A percentile compares a stretch with the other conserved stretches of the same genome.
Conservation (phyloP, 345 rosid genomes). For the Durio zibethinus region DNA sequence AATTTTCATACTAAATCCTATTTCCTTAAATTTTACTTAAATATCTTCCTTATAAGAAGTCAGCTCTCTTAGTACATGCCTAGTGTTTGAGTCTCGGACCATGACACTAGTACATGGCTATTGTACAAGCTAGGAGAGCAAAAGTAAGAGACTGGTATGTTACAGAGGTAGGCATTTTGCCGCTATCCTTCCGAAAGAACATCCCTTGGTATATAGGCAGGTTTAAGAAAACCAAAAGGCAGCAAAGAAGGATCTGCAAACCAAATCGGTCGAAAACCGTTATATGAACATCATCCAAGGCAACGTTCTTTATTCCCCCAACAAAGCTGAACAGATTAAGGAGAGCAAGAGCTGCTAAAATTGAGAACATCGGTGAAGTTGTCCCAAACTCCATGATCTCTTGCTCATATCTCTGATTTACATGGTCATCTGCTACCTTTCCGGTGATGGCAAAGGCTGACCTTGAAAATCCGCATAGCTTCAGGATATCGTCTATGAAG, state of each 20-base stretch:
- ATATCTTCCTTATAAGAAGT: not conserved
- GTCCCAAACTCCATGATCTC: conserved; percentile 82
- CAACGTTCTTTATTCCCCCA: conserved; percentile 25
- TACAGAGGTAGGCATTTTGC: conserved; percentile 51
- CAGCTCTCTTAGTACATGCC: not conserved
- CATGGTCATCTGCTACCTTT: conserved; percentile 63
- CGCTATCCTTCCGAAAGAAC: conserved; percentile 52
- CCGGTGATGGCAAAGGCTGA: conserved; percentile 55
- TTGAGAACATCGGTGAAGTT: conserved; percentile 54
- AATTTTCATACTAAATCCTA: not conserved
- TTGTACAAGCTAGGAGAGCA: conserved; percentile 38
- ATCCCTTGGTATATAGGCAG: conserved; percentile 61
- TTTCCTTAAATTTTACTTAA: not conserved
- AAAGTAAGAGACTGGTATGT: conserved; percentile 37
- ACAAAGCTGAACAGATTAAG: conserved; percentile 44
- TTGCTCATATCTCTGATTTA: conserved; percentile 40
- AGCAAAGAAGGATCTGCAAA: conserved; percentile 49
- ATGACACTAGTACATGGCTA: not conserved
- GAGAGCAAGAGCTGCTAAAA: conserved; percentile 58
- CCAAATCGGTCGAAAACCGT: conserved; percentile 24
- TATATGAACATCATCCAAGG: not conserved
- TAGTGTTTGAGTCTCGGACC: too few relatives aligned
- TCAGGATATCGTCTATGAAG: conserved; percentile 42
- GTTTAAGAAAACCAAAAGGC: conserved; percentile 44
- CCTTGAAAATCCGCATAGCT: conserved; percentile 40